Percentiles rank a stretch among this genome's conserved stretches.
These are phyloP conservation scores for Arthrobotrys megalospora DNA, from an alignment of 2,329 filamentous ascomycete species.

Conservation along the genomic window DNA sequence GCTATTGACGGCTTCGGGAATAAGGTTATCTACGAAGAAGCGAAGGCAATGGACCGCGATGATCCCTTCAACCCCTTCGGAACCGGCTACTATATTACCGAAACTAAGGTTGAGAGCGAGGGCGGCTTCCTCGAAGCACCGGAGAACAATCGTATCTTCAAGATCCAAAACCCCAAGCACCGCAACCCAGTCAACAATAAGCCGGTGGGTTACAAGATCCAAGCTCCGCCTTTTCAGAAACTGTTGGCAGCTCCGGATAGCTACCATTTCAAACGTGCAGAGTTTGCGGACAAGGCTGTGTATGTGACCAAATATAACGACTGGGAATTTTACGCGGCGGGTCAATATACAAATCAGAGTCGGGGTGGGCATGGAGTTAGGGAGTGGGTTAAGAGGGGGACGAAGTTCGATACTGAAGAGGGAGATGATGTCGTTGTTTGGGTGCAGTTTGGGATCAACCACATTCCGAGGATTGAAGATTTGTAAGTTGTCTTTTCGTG, in stretches of 20 bases:
- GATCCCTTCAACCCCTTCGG: slow-evolving; percentile 72
- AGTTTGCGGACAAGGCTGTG: slow-evolving; percentile 73
- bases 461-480: slow-evolving; percentile 76
- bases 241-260: slow-evolving; percentile 71
- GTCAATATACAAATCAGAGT: slow-evolving; percentile 74
- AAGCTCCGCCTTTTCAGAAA: slow-evolving; percentile 73
- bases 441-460: slow-evolving; percentile 74
- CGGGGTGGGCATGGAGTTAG: slow-evolving; percentile 72
- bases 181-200: slow-evolving; percentile 73
- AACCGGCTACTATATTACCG: slow-evolving; percentile 66
- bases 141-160: slow-evolving; percentile 72
- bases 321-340: slow-evolving; percentile 72
- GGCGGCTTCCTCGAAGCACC: slow-evolving; percentile 70
- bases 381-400: slow-evolving; percentile 69
- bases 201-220: slow-evolving; percentile 73
- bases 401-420: slow-evolving; percentile 70
- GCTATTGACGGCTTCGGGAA: slow-evolving; percentile 74
- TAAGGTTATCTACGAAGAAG: slow-evolving; percentile 74
- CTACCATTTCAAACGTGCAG: slow-evolving; percentile 71
- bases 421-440: slow-evolving; percentile 73
- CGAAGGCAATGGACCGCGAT: slow-evolving; percentile 74
- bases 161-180: slow-evolving; percentile 72
- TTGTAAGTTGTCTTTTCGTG: slow-evolving; percentile 67
- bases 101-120: slow-evolving; percentile 64
- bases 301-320: slow-evolving; percentile 73